phyloP scores from a whole-genome alignment of 345 rosid genomes.

The Boechera stricta region DNA sequence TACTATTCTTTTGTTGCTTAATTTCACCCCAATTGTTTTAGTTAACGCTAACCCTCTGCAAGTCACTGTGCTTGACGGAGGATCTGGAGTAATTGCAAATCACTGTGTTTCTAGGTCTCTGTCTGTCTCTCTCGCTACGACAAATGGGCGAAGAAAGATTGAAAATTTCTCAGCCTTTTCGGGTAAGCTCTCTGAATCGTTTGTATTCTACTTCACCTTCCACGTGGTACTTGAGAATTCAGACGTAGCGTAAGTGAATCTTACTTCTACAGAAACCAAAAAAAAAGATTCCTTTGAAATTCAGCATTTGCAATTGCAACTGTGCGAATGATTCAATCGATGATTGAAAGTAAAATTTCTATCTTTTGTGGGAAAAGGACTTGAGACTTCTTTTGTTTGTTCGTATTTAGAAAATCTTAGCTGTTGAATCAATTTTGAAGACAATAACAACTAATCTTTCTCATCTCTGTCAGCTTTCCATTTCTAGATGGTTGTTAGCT shows the following conservation, averaged over 20 bases:
- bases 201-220: conserved; percentile 1
- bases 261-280: not conserved
- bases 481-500: conserved; percentile 22
- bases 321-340: not conserved
- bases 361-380: conserved; percentile 8
- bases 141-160: not conserved
- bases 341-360: conserved; percentile 11
- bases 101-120: not conserved
- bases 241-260: not conserved
- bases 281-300: not conserved
- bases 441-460: not conserved
- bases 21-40: conserved; percentile 9
- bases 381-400: not conserved
- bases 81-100: conserved; percentile 51
- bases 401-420: conserved; percentile 10
- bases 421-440: conserved; percentile 15
- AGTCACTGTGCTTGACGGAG: conserved; percentile 35
- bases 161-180: not conserved
- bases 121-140: not conserved
- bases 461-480: conserved; percentile 28
- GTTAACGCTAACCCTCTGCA: not conserved
- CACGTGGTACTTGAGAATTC: not conserved
- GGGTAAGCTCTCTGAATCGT: not conserved
- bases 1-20: not conserved
- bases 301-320: not conserved